A percentile compares a stretch with the other conserved stretches of the same genome.
Evolutionary conservation across 192 early-diverging fungal species (phyloP).

Genomic region (Umbelopsis sp.): DNA sequence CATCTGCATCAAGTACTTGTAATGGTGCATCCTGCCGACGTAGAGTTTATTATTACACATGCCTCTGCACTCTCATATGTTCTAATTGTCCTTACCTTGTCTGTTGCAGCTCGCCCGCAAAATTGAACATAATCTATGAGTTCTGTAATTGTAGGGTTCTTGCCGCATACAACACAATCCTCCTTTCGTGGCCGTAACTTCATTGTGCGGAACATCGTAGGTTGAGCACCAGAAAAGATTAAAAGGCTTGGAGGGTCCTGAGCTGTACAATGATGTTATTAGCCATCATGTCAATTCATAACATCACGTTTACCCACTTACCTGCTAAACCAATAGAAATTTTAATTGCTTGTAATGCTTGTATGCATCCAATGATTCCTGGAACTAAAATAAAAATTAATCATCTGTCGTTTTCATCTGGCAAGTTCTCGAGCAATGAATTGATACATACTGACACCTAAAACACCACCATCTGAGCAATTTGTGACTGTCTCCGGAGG

Average conservation of each 20-base stretch:
- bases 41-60: background rate
- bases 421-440: background rate
- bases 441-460: slow-evolving; percentile 72
- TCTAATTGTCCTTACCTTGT: slow-evolving; percentile 55
- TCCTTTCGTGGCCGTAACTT: slow-evolving; percentile 70
- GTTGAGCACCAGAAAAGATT: slow-evolving; percentile 72
- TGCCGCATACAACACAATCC: slow-evolving; percentile 87
- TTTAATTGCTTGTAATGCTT: slow-evolving; percentile 94
- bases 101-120: slow-evolving; percentile 78
- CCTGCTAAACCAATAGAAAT: slow-evolving; percentile 56
- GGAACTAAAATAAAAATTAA: slow-evolving; percentile 61
- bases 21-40: background rate
- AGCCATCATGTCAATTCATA: background rate
- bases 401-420: background rate
- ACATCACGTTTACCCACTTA: background rate
- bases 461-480: slow-evolving; percentile 90
- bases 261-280: slow-evolving; percentile 19
- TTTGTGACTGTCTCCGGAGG: slow-evolving; percentile 85
- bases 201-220: slow-evolving; percentile 78
- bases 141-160: slow-evolving; percentile 74
- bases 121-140: slow-evolving; percentile 93
- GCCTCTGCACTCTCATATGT: no score
- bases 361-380: slow-evolving; percentile 88
- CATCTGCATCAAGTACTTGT: slow-evolving; percentile 3
- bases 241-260: slow-evolving; percentile 67